phyloP scores from a whole-genome alignment of 1,139 yeast genomes.

The Blastobotrys niveus region DNA sequence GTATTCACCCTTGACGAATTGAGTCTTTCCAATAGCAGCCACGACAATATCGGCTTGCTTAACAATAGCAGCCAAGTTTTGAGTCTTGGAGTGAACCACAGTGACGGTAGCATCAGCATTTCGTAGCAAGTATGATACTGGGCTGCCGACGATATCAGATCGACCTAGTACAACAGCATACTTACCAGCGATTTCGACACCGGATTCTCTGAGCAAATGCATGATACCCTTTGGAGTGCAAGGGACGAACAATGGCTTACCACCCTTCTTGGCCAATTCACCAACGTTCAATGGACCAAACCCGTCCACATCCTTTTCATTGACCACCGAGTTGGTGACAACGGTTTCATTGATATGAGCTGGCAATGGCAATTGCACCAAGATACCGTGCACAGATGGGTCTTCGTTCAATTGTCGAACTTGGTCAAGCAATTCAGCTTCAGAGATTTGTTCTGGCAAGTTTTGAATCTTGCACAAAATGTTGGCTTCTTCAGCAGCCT shows the following conservation, averaged over 20 bases:
- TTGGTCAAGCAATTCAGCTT: constrained; percentile 48
- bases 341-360: constrained; percentile 67
- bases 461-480: constrained; percentile 33
- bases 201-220: constrained; percentile 61
- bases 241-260: constrained; percentile 78
- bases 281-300: constrained; percentile 88
- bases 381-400: constrained; percentile 71
- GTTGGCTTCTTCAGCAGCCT: constrained; percentile 59
- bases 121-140: constrained; percentile 76
- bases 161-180: constrained; percentile 94
- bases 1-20: constrained; percentile 85
- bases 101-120: constrained; percentile 83
- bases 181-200: constrained; percentile 66
- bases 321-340: constrained; percentile 70
- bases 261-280: constrained; percentile 82
- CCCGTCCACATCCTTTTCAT: constrained; percentile 92
- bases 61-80: constrained; percentile 54
- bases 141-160: constrained; percentile 93
- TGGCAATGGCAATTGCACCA: constrained; percentile 93
- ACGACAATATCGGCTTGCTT: constrained; percentile 80
- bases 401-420: constrained; percentile 64
- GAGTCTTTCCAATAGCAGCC: constrained; percentile 85
- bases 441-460: constrained; percentile 31
- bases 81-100: constrained; percentile 72
- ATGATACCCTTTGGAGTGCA: constrained; percentile 96